Percentiles rank a stretch among this genome's conserved stretches.
Conservation (phyloP, 768 basidiomycete genomes). For the Lepiota venenata region DNA sequence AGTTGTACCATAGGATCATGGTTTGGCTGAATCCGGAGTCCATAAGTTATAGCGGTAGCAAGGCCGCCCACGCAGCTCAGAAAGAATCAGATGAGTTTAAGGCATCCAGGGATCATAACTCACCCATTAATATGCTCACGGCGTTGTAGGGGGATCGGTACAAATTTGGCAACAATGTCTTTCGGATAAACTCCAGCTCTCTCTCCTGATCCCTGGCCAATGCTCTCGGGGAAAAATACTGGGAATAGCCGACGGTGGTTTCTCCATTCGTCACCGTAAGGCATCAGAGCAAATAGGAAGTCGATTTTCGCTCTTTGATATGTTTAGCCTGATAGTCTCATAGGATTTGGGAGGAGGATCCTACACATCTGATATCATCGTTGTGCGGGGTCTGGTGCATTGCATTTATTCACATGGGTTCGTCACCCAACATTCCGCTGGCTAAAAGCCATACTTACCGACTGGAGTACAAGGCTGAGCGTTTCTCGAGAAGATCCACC, state of each 20-base stretch:
- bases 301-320: not conserved
- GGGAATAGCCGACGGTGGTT: too few relatives aligned
- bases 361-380: not conserved
- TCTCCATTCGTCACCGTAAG: too few relatives aligned
- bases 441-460: not conserved
- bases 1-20: not conserved
- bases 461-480: too few relatives aligned
- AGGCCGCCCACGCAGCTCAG: not conserved
- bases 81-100: too few relatives aligned
- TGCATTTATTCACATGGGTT: too few relatives aligned
- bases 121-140: not conserved
- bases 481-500: too few relatives aligned
- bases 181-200: not conserved
- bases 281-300: not conserved
- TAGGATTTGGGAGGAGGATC: too few relatives aligned
- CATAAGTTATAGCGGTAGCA: too few relatives aligned
- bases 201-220: too few relatives aligned
- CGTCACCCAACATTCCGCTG: too few relatives aligned
- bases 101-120: too few relatives aligned
- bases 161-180: not conserved
- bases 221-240: too few relatives aligned
- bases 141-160: not conserved
- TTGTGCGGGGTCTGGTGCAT: constrained; percentile 2
- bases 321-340: not conserved
- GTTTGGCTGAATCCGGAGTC: constrained; percentile 1